phyloP scores from a whole-genome alignment of 139 green algal species.

The Volvox reticuliferus region DNA sequence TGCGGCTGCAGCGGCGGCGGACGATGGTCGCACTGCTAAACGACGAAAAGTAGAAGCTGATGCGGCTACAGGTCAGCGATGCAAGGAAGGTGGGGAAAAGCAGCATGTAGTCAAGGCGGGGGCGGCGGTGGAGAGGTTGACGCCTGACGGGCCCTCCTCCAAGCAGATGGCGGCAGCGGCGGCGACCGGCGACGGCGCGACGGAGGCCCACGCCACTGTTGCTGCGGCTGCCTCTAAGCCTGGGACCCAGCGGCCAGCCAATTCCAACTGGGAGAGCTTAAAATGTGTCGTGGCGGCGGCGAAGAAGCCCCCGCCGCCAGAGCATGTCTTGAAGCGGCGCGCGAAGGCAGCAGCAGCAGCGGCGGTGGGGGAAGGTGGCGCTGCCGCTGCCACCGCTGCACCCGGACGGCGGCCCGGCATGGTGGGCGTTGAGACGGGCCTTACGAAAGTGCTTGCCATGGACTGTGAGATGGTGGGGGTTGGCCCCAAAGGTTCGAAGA shows the following conservation, averaged over 20 bases:
- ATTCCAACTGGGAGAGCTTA: constrained; percentile 31
- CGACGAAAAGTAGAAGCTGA: no score
- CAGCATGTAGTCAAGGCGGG: not conserved
- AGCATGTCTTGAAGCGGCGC: not conserved
- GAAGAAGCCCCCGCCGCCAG: not conserved
- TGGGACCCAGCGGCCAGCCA: not conserved
- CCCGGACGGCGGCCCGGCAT: constrained; percentile 8
- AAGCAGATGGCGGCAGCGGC: not conserved
- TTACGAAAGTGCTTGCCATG: constrained; percentile 79
- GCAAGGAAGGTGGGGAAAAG: not conserved
- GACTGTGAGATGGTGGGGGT: constrained; percentile 99
- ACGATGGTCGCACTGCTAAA: no score
- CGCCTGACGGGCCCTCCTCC: not conserved
- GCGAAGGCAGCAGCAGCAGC: not conserved
- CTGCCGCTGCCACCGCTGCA: not conserved
- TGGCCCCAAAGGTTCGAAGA: constrained; percentile 70
- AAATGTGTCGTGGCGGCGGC: not conserved
- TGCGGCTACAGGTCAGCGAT: not conserved
- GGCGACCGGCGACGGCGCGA: not conserved
- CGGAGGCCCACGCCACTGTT: not conserved
- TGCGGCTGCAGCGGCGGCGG: no score
- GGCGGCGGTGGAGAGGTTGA: not conserved
- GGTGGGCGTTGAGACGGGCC: not conserved
- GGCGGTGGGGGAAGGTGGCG: not conserved
- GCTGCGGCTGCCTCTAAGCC: not conserved